Conservation (phyloP, 192 early-diverging fungal species). For the Mortierella claussenii region DNA sequence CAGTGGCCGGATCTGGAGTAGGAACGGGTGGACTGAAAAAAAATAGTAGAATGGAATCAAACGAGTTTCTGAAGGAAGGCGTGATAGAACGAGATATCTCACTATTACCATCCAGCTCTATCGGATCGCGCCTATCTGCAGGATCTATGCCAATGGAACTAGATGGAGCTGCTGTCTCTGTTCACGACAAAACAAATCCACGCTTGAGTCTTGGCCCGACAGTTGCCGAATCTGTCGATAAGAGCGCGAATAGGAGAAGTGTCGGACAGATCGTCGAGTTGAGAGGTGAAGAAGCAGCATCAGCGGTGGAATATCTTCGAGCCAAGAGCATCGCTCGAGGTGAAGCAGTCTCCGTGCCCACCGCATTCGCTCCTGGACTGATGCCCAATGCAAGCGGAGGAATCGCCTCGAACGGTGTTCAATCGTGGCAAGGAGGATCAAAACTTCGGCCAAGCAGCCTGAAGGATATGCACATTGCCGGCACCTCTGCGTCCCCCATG, state of each 20-base stretch:
- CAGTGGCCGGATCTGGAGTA: background rate
- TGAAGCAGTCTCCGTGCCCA: background rate
- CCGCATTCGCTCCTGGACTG: background rate
- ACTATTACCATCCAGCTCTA: constrained; percentile 19
- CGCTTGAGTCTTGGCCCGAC: background rate
- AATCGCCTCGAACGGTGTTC: background rate
- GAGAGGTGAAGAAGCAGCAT: constrained; percentile 21
- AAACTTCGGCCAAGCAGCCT: constrained; percentile 11
- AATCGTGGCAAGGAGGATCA: constrained; percentile 1
- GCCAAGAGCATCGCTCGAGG: constrained; percentile 23
- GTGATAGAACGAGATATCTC: constrained; percentile 26
- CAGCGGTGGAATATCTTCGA: constrained; percentile 37
- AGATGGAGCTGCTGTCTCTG: background rate
- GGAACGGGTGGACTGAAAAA: background rate
- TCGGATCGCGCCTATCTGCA: constrained; percentile 23
- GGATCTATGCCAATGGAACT: background rate
- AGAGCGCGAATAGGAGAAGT: constrained; percentile 19
- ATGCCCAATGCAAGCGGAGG: background rate
- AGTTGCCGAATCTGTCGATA: constrained; percentile 1
- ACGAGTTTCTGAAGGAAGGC: constrained; percentile 2
- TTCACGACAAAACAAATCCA: no score
- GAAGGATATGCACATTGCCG: constrained; percentile 1
- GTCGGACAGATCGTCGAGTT: constrained; percentile 35
- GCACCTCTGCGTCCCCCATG: constrained; percentile 4
- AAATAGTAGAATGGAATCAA: background rate